phyloP scores from a whole-genome alignment of 2,329 filamentous ascomycete species.

The Ceratocystis cubensis region DNA sequence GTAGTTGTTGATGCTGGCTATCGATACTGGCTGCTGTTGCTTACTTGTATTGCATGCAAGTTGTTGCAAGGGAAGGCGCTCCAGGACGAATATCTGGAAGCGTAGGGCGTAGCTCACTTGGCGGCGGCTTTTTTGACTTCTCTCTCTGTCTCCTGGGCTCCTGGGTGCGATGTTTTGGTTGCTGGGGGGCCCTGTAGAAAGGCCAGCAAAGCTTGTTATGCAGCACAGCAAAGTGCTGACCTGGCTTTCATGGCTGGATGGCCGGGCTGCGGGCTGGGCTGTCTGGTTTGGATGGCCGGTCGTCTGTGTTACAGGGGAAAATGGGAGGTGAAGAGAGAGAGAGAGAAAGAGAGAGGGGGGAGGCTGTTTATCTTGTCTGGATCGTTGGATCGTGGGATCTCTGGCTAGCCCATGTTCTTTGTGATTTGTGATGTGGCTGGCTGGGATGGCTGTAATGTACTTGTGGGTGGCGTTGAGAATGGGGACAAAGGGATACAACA shows the following conservation, averaged over 20 bases:
- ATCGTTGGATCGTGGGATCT: not conserved
- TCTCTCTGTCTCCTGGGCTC: not conserved
- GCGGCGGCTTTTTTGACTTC: not conserved
- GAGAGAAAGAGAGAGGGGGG: not conserved
- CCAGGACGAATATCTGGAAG: too few relatives aligned
- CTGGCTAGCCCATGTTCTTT: not conserved
- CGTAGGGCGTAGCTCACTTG: not conserved
- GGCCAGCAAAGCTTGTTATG: not conserved
- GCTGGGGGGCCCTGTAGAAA: not conserved
- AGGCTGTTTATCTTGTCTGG: not conserved
- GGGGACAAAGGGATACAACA: not conserved
- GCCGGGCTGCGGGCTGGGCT: too few relatives aligned
- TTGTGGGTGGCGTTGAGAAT: not conserved
- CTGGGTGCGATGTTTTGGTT: not conserved
- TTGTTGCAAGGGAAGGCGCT: too few relatives aligned
- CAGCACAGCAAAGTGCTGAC: constrained; percentile 5
- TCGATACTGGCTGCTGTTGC: not conserved
- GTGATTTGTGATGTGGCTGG: not conserved
- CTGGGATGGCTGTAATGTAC: not conserved
- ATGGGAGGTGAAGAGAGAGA: not conserved
- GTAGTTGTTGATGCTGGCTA: not conserved
- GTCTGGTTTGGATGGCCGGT: not conserved
- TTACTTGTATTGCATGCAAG: too few relatives aligned
- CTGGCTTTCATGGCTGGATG: not conserved
- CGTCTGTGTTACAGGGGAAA: not conserved